Conservation (phyloP, 768 basidiomycete genomes). For the Suillus sp. region DNA sequence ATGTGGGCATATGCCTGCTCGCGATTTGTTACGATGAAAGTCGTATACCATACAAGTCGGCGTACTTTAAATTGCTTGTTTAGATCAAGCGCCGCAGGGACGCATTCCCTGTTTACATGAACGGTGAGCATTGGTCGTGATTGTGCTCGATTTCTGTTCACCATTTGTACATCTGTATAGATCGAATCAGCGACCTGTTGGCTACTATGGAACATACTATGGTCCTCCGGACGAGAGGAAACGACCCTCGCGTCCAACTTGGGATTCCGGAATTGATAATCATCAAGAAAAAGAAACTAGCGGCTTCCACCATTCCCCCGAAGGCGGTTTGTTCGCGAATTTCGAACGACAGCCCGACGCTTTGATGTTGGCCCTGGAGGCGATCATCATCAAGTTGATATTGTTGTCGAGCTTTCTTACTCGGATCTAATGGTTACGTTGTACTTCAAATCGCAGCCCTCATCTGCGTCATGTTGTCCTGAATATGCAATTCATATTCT, state of each 20-base stretch:
- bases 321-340: slow-evolving; percentile 19
- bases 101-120: too few species aligned
- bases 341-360: slow-evolving; percentile 18
- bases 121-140: too few species aligned
- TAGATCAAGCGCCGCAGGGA: too few species aligned
- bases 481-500: too few species aligned
- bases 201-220: slow-evolving; percentile 31
- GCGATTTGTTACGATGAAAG: slow-evolving; percentile 43
- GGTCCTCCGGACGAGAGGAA: slow-evolving; percentile 26
- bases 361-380: slow-evolving; percentile 41
- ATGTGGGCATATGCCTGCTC: slow-evolving; percentile 47
- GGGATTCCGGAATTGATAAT: slow-evolving; percentile 32
- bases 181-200: too few species aligned
- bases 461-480: too few species aligned
- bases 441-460: too few species aligned
- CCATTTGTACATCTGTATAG: slow-evolving; percentile 23
- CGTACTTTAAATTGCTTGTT: too few species aligned
- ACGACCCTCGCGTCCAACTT: slow-evolving; percentile 25
- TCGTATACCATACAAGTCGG: slow-evolving; percentile 41
- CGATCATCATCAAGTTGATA: slow-evolving; percentile 9
- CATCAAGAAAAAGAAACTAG: not conserved
- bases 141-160: slow-evolving; percentile 5
- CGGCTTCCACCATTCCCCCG: slow-evolving; percentile 6
- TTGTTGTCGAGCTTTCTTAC: not conserved
- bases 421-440: too few species aligned